Percentiles rank a stretch among this genome's conserved stretches.
These are phyloP conservation scores for Penicillium polonicum DNA, from an alignment of 2,329 filamentous ascomycete species.

Conservation along the genomic window DNA sequence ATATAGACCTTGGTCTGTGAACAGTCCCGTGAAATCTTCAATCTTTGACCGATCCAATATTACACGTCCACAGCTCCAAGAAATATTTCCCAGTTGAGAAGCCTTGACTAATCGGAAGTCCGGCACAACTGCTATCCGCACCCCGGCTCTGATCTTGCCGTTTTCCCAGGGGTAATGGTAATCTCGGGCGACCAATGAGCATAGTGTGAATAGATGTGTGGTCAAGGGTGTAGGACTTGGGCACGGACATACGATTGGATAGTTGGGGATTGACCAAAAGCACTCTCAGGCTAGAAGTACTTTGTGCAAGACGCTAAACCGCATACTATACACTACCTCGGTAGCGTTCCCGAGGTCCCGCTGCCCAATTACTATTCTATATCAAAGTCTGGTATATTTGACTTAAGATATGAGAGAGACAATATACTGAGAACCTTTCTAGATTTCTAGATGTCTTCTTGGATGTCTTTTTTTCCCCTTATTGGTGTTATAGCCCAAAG, in stretches of 20 bases:
- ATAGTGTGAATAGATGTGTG: background rate
- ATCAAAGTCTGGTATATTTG: too few species aligned
- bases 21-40: background rate
- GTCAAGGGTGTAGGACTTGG: background rate
- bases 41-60: background rate
- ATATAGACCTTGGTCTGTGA: background rate
- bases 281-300: background rate
- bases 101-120: slow-evolving; percentile 11
- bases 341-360: background rate
- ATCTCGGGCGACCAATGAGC: slow-evolving; percentile 5
- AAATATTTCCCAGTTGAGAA: slow-evolving; percentile 11
- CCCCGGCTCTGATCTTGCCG: slow-evolving; percentile 5
- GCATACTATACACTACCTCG: background rate
- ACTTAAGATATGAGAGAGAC: too few species aligned
- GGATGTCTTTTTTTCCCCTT: too few species aligned
- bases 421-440: too few species aligned
- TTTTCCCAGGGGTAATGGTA: slow-evolving; percentile 8
- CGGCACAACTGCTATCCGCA: slow-evolving; percentile 19
- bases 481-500: too few species aligned
- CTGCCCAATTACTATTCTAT: too few species aligned
- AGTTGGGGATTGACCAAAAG: background rate
- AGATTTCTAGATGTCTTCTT: too few species aligned
- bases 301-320: background rate
- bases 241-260: background rate
- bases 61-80: background rate